Evolutionary conservation across 495 filamentous ascomycete genomes (phyloP), one percentile per base, ranked within the genome.

Genomic region (Aspergillus wentii): DNA sequence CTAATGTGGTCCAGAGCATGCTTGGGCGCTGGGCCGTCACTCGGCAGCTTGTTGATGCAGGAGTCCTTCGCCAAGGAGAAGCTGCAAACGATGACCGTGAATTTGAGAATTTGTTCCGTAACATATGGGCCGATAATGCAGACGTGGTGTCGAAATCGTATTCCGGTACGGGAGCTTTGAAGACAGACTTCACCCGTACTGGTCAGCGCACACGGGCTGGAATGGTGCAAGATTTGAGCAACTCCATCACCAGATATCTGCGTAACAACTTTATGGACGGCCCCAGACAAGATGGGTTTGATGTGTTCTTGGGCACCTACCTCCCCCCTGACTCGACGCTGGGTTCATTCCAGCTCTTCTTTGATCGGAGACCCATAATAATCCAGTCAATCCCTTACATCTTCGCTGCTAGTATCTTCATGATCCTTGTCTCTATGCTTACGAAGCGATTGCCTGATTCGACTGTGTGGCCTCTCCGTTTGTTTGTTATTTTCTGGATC

Each of bases 51-150:
- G 74, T 75, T 34, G 92, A 97, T 49, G 68, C 89, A 8, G 87
- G 85, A 18, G 64, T 94, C 33, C 70, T 96, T 23, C 56, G 73
- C 13, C 69, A 72, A 5, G 87, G 87, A 30, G 79, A 91, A 43
- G 75, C 68, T 11, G 76, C 79, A 10, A 75, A 78, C 30, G 79
- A 83, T 47, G 88, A 94, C 46, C 57, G 71, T 8, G 76, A 69
- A 4, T 97, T 98, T 54, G 88, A 92, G 55, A 64, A 80, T 49
- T 59, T 95, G 21, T 98, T 95, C 75, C 84, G 91, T 14, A 95
- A 96, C 55, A 72, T 95, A 21, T 98, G 92, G 92, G 92, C 92
- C 22, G 92, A 98, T 62, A 98, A 98, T 57, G 92, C 92, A 17
- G 92, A 98, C 52, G 83, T 88, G 11, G 92, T 98, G 16, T 91